Evolutionary conservation across 257 asterid genomes (phyloP), one percentile per base, ranked within the genome.

Genomic region (Forsythia suspensa): DNA sequence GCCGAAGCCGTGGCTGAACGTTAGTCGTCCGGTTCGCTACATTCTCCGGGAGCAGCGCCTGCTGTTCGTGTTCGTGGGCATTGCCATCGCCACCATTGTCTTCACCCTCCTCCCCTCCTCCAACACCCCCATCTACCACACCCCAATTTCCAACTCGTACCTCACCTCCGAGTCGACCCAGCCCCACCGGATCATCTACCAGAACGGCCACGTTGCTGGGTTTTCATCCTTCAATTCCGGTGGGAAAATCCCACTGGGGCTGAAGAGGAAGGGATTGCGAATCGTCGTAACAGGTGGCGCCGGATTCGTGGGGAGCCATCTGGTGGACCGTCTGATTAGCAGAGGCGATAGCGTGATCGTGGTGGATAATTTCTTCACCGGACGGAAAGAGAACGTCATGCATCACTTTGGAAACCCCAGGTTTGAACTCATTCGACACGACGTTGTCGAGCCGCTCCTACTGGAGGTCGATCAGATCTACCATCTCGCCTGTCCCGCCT

Each of bases 381-480:
- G 98, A 38, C 83, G 97, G 46, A 95, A 95, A 72, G 98, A 95
- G 76, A 95, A 95, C 82, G 95, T 95, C 76, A 90, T 82, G 76
- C 99, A 95, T 77, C 99, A 95, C 80, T 91, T 95, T 36, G 90
- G 92, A 12, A 93, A 95, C 67, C 91, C 97, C 3, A 89, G 97
- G 79, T 95, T 95, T 69, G 98, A 95, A 77, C 90, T 95, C 65
- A 95, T 95, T 46, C 89, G 99, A 78, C 99, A 95, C 88, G 99
- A 95, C 90, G 99, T 95, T 85, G 99, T 95, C 3, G 98, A 95
- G 83, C 97, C 98, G 0, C 91, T 95, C 34, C 78, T 95, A 63
- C 42, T 95, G 40, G 99, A 95, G 76, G 99, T 95, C 6, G 99
- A 95, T 83, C 98, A 95, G 97, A 95, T 95, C 98, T 95, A 95